phyloP scores from a whole-genome alignment of 73 alveolate genomes.

The Stentor roeselii region DNA sequence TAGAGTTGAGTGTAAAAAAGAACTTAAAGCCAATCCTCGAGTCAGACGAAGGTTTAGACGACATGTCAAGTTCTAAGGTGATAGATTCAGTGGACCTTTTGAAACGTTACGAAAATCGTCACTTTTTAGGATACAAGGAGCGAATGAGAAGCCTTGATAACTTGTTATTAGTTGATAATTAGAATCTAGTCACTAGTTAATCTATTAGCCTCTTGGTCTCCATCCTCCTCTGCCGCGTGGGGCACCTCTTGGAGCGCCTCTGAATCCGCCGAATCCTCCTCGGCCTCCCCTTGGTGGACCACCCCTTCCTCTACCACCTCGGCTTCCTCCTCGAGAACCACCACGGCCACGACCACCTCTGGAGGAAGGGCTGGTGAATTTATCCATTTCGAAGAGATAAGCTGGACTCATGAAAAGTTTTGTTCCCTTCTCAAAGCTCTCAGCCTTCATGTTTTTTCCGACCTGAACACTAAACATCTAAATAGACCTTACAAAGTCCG shows the following conservation, averaged over 20 bases:
- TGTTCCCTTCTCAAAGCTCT: constrained; percentile 30
- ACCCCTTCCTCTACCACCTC: constrained; percentile 25
- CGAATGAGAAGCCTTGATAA: no score
- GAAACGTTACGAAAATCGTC: no score
- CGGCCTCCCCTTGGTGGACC: constrained; percentile 21
- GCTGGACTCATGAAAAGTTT: constrained; percentile 23
- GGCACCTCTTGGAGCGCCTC: constrained; percentile 25
- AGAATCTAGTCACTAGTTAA: no score
- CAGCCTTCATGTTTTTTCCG: constrained; percentile 8
- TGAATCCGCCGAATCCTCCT: constrained; percentile 24
- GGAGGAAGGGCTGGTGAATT: constrained; percentile 14
- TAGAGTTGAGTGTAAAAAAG: no score
- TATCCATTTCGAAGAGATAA: background rate
- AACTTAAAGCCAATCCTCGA: no score
- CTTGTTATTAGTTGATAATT: no score
- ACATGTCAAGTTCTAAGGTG: no score
- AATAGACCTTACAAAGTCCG: constrained; percentile 18
- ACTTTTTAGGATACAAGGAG: no score
- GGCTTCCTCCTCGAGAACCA: constrained; percentile 29
- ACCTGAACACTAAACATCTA: constrained; percentile 26
- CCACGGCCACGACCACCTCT: constrained; percentile 12
- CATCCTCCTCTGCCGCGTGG: constrained; percentile 20
- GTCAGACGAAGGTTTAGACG: no score
- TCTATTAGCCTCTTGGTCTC: constrained; percentile 6
- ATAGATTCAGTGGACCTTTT: no score